phyloP scores from a whole-genome alignment of 805 yeast genomes.

The Starmerella asiatica region DNA sequence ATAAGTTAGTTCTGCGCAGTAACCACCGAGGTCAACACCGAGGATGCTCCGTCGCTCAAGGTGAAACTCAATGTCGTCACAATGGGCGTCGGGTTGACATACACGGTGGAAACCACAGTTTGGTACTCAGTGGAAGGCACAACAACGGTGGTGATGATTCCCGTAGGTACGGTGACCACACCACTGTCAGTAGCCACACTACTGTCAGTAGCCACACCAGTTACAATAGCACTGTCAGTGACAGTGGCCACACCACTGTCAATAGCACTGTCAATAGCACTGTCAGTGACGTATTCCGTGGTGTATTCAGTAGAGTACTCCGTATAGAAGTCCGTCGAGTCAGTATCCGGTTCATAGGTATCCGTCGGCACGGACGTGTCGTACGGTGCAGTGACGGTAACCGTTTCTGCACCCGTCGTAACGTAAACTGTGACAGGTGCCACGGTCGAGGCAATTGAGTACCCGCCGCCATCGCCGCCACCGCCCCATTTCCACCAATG shows the following conservation, averaged over 20 bases:
- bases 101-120: background rate
- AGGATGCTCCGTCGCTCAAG: no score
- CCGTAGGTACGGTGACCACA: background rate
- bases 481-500: conserved; percentile 4
- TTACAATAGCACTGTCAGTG: no score
- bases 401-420: background rate
- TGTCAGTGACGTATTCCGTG: conserved; percentile 4
- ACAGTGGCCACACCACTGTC: conserved; percentile 1
- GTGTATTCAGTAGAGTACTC: conserved; percentile 1
- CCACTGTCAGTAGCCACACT: background rate
- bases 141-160: background rate
- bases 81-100: background rate
- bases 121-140: background rate
- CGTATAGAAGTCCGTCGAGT: no score
- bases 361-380: no score
- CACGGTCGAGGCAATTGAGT: no score
- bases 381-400: background rate
- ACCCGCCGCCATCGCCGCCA: conserved; percentile 5
- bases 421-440: background rate
- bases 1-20: no score
- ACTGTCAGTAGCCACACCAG: background rate
- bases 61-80: background rate
- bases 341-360: no score
- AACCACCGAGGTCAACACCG: no score
- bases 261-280: background rate